These are phyloP conservation scores for Citrus australasica DNA, from an alignment of 345 rosid species.

Conservation along the genomic window DNA sequence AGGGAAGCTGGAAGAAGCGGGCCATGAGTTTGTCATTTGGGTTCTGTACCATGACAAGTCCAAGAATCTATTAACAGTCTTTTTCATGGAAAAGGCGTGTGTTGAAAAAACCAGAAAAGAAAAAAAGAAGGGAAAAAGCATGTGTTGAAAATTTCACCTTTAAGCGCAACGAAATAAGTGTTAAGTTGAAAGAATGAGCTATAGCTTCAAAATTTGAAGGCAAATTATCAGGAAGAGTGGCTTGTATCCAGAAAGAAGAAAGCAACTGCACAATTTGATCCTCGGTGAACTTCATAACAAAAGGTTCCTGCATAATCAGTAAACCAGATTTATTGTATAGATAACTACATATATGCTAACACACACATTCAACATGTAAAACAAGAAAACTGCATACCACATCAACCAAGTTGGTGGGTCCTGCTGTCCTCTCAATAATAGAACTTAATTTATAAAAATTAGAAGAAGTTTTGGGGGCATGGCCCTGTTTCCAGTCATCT, in stretches of 20 bases:
- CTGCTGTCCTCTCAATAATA: slow-evolving; percentile 59
- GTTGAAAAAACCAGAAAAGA: not conserved
- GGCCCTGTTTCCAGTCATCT: slow-evolving; percentile 52
- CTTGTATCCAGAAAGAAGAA: slow-evolving; percentile 89
- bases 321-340: not conserved
- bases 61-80: slow-evolving; percentile 1
- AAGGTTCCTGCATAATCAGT: slow-evolving; percentile 55
- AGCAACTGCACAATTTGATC: slow-evolving; percentile 86
- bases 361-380: not conserved
- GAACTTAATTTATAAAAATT: slow-evolving; percentile 68
- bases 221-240: slow-evolving; percentile 61
- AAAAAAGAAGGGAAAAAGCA: not conserved
- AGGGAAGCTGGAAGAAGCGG: slow-evolving; percentile 79
- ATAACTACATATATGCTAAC: not conserved
- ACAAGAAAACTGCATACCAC: slow-evolving; percentile 29
- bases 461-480: slow-evolving; percentile 47
- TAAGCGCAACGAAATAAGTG: slow-evolving; percentile 66
- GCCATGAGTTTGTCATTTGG: slow-evolving; percentile 52
- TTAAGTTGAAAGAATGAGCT: slow-evolving; percentile 73
- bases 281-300: slow-evolving; percentile 65
- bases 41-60: slow-evolving; percentile 47
- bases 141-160: slow-evolving; percentile 42
- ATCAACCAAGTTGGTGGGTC: slow-evolving; percentile 41
- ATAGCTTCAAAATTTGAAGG: slow-evolving; percentile 92
- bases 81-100: not conserved